Base-by-base conservation (phyloP, 1,284 basidiomycete genomes). In the Naganishia albida region DNA sequence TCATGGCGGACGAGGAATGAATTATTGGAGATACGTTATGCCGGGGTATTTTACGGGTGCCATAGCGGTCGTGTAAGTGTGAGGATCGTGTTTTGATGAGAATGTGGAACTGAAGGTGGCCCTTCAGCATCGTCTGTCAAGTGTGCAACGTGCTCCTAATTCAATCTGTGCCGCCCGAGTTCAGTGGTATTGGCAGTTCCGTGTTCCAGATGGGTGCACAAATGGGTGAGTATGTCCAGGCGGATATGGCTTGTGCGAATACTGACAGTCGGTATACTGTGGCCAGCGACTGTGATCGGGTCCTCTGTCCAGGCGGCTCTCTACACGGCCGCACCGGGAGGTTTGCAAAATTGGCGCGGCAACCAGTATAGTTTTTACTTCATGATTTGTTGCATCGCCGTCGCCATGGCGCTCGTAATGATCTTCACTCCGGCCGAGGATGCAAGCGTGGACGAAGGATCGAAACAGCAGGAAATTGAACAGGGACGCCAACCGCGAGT, bases 261-360 rank as follows among this genome's bases (percentile, higher is more conserved):
- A 20, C 48, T 53, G 30, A 3, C 51, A 28, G n/a, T n/a, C n/a
- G n/a, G n/a, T n/a, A n/a, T n/a, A n/a, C n/a, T n/a, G n/a, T n/a
- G n/a, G n/a, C 4, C 28, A 57, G 76, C 51, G 15, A 63, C 70
- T 18, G 73, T 70, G n/a, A 67, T 77, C 52, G 75, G 69, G 15
- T 70, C 77, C 18, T 69, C 72, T n/a, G 68, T 75, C 50, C 75
- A 78, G 67, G 75, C 76, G 6, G 77, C 75, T 10, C 70, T 78
- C n/a, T 60, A 77, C 40, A 76, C 75, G 2, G 67, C 74, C 56
- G 67, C 73, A 44, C 62, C 67, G 1, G 74, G 71, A 42, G 66
- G 67, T 7, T 42, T 77, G 23, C 34, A 52, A 10, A 73, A 77
- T 54, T 73, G 68, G 49, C 43, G 42, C 43, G 76, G 77, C 46